These are phyloP conservation scores for Gossypium davidsonii DNA, from an alignment of 441 rosid species.

Conservation along the genomic window DNA sequence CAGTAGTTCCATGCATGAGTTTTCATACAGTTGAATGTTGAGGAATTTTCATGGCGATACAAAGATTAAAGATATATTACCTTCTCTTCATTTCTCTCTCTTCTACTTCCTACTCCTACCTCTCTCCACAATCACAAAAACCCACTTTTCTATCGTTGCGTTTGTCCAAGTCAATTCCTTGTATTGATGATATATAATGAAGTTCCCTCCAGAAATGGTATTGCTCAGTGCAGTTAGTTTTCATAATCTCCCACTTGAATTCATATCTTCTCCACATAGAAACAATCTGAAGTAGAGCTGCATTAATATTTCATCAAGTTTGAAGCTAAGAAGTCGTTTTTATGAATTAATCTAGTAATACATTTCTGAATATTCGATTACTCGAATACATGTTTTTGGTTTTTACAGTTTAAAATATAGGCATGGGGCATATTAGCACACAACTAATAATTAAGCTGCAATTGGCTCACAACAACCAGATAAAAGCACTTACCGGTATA, in stretches of 20 bases:
- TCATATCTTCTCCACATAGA: background rate
- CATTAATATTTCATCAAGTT: background rate
- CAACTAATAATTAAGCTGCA: background rate
- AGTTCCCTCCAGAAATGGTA: background rate
- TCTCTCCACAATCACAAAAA: background rate
- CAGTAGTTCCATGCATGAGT: background rate
- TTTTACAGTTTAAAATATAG: background rate
- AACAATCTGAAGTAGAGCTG: conserved; percentile 6
- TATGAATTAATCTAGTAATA: background rate
- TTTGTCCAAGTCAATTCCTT: background rate
- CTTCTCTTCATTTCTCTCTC: background rate
- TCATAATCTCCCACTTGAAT: background rate
- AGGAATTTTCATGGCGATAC: conserved; percentile 6
- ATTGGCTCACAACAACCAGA: background rate
- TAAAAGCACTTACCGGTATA: conserved; percentile 9
- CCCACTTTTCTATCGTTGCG: background rate
- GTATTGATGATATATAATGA: background rate
- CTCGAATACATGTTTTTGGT: background rate
- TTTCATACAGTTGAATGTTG: background rate
- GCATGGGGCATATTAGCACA: background rate
- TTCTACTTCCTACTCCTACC: background rate
- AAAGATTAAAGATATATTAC: background rate
- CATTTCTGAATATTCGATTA: background rate
- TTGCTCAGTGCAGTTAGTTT: conserved; percentile 2
- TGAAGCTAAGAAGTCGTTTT: background rate